Percentiles rank a stretch among this genome's conserved stretches.
phyloP scores from a whole-genome alignment of 2,329 filamentous ascomycete species.

The Pyricularia sp. region DNA sequence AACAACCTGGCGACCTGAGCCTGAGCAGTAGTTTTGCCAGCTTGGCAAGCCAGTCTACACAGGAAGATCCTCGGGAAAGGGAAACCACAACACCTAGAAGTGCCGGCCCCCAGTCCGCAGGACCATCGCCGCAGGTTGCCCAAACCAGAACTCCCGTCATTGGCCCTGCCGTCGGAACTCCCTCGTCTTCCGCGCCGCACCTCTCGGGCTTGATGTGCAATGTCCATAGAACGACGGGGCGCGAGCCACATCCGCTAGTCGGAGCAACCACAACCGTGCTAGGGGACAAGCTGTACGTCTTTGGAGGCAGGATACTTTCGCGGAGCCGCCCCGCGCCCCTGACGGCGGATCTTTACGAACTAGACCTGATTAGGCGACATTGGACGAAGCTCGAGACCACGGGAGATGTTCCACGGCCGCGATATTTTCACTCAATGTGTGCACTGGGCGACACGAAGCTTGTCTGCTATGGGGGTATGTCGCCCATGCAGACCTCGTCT shows the following conservation, averaged over 20 bases:
- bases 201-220: conserved; percentile 61
- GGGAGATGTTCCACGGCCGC: conserved; percentile 79
- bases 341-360: conserved; percentile 84
- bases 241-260: conserved; percentile 83
- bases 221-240: conserved; percentile 77
- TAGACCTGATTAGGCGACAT: conserved; percentile 83
- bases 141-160: conserved; percentile 27
- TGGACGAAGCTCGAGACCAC: conserved; percentile 83
- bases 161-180: conserved; percentile 27
- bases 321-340: conserved; percentile 69
- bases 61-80: conserved; percentile 28
- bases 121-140: conserved; percentile 42
- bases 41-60: conserved; percentile 31
- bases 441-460: conserved; percentile 88
- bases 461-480: conserved; percentile 98
- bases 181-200: conserved; percentile 41
- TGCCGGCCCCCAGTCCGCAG: conserved; percentile 44
- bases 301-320: conserved; percentile 83
- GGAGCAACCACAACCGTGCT: conserved; percentile 92
- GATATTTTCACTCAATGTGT: conserved; percentile 97
- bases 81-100: conserved; percentile 42
- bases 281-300: conserved; percentile 94
- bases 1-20: conserved; percentile 15
- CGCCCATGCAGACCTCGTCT: conserved; percentile 53
- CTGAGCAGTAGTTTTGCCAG: conserved; percentile 33